Evolutionary conservation across 2,329 filamentous ascomycete species (phyloP), one percentile per base, ranked within the genome.

Genomic region (Scleromitrula shiraiana): DNA sequence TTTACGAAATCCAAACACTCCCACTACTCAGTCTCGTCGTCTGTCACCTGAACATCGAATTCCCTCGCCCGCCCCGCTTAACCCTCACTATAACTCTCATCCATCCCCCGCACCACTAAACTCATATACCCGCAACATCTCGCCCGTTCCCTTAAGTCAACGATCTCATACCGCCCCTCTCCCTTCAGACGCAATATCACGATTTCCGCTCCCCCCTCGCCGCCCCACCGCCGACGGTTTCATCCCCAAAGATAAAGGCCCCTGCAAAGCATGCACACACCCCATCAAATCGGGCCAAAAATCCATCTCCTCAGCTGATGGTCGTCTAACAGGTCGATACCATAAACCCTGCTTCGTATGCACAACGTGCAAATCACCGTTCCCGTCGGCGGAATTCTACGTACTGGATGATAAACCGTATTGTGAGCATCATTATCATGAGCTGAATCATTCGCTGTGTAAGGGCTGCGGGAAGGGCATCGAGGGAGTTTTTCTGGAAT

Each of bases 311-410:
- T 95, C 89, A 12, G 89, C 89, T 0, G 93, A 96, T 59, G 93
- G 93, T 14, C 83, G 90, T 20, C 73, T 98, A 20, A 95, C 88
- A 0, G 93, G 93, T 8, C 83, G 89, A 54, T 98, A 95, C 66
- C 93, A 98, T 73, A 95, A 94, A 65, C 78, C 84, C 4, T 98
- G 91, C 65, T 97, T 98, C 63, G 86, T 91, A 9, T 98, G 93
- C 73, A 78, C 80, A 4, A 89, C 85, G 1, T 98, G 93, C 70
- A 72, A 74, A 9, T 76, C 82, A 46, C 83, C 89, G 1, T 98
- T 97, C 62, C 73, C 82, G 17, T 95, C 89, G 0, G 78, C 88
- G 1, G 89, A 93, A 50, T 97, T 97, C 60, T 98, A 98, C 64
- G 90, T 98, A 9, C 78, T 89, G 51, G 70, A 85, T 55, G 88